Evolutionary conservation across 805 yeast species (phyloP), one percentile per base, ranked within the genome.

Genomic region (Dipodascus albidus): DNA sequence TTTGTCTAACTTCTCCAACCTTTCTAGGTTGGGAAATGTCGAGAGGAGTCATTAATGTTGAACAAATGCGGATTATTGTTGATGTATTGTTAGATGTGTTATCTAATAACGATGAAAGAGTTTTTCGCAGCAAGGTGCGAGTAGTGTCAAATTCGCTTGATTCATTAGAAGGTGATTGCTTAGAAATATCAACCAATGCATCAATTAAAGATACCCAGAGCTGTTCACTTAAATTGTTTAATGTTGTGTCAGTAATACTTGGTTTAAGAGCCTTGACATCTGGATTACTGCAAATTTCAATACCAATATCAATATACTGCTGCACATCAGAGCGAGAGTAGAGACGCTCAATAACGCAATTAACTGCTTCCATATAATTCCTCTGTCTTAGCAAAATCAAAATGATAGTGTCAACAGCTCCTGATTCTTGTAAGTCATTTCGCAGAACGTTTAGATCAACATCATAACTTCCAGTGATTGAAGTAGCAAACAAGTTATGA

Each of bases 1-100:
- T 75, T 1, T 74, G 73, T 44, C 82, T 71, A 15, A 86, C 75
- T 58, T 83, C 83, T 0, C 81, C 77, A 2, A 84, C 62, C 4
- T 80, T 78, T 3, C 85, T 76, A 23, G 74, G 62, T 19, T 73
- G 68, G 2, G 67, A 58, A 2, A 74, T 73, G 20, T 52, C 52
- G 3, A 53, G 31, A 9, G 58, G 51, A 9, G 54, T 52, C 0
- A 74, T 64, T 1, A 82, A 72, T 2, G 77, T 66, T 44, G 74
- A 75, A 38, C 86, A 66, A 54, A 84, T 80, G 17, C 70, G 68
- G 52, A 80, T 67, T 56, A 86, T 78, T 1, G 83, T 75, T 8
- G 57, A 56, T 21, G 58, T 58, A 9, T 59, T 61, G 19, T 52
- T 47, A 2, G 53, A 48, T 6, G 50, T 41, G 50, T 74, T 63